Percentiles rank a stretch among this genome's conserved stretches.
These are phyloP conservation scores for Aspergillus phoenicis DNA, from an alignment of 2,329 filamentous ascomycete species.

Conservation along the genomic window DNA sequence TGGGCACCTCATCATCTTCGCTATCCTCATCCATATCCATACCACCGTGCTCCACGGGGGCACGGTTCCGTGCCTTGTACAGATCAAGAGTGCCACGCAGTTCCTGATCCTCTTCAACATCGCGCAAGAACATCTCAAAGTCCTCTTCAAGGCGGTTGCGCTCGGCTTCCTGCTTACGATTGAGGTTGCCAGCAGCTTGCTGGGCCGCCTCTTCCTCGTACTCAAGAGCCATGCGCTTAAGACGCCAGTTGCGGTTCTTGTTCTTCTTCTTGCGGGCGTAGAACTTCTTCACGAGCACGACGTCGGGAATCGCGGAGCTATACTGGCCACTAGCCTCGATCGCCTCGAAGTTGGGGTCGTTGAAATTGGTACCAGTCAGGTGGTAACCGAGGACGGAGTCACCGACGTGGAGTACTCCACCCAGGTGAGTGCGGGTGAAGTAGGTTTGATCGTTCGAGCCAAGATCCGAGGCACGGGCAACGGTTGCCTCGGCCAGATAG, in stretches of 20 bases:
- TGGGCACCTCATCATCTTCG: conserved; percentile 64
- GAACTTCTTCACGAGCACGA: conserved; percentile 95
- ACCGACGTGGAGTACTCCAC: conserved; percentile 79
- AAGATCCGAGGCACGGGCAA: conserved; percentile 83
- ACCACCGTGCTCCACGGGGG: conserved; percentile 41
- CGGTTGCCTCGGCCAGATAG: conserved; percentile 81
- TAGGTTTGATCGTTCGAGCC: conserved; percentile 85
- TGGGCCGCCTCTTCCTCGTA: conserved; percentile 66
- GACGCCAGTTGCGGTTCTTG: conserved; percentile 83
- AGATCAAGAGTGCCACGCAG: conserved; percentile 79
- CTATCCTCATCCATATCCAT: conserved; percentile 63
- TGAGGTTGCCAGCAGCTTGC: conserved; percentile 47
- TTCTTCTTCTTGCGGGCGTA: conserved; percentile 84
- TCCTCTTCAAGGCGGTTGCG: conserved; percentile 87
- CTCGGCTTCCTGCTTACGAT: conserved; percentile 62
- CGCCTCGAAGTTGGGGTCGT: conserved; percentile 81
- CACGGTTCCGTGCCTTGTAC: conserved; percentile 65
- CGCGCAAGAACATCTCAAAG: conserved; percentile 95
- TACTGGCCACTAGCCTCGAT: conserved; percentile 78
- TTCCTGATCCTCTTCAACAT: conserved; percentile 94
- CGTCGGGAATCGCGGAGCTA: conserved; percentile 79
- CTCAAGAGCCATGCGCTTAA: conserved; percentile 90
- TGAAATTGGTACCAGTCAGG: conserved; percentile 86
- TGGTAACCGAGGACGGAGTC: conserved; percentile 96
- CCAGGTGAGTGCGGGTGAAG: conserved; percentile 87